Percentiles rank a stretch among this genome's conserved stretches.
These are phyloP conservation scores for Glaciozyma antarctica DNA, from an alignment of 768 basidiomycete genomes.

Conservation along the genomic window DNA sequence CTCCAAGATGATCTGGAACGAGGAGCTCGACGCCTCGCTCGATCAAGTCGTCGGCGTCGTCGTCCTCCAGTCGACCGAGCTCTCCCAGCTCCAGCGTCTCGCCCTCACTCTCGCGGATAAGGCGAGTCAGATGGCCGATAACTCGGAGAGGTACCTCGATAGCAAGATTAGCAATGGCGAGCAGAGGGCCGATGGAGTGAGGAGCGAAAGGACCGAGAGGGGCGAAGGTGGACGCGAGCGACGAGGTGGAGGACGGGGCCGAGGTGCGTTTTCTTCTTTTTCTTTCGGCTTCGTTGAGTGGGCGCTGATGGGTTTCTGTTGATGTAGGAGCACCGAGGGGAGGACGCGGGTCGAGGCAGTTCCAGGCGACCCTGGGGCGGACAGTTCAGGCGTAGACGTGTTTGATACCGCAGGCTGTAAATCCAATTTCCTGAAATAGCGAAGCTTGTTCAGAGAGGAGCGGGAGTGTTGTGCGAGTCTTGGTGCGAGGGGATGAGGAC, in stretches of 20 bases:
- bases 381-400: background rate
- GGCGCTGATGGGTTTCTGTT: background rate
- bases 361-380: background rate
- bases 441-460: no score
- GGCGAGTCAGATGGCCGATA: slow-evolving; percentile 72
- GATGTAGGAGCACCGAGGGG: background rate
- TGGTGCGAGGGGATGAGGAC: no score
- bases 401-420: background rate
- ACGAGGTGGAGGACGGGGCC: slow-evolving; percentile 8
- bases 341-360: background rate
- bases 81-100: slow-evolving; percentile 79
- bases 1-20: slow-evolving; percentile 98
- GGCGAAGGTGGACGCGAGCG: slow-evolving; percentile 11
- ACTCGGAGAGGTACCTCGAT: slow-evolving; percentile 57
- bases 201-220: slow-evolving; percentile 8
- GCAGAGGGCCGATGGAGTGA: slow-evolving; percentile 19
- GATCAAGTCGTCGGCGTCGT: slow-evolving; percentile 84
- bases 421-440: no score
- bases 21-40: slow-evolving; percentile 83
- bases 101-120: slow-evolving; percentile 81
- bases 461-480: no score
- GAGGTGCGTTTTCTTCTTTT: background rate
- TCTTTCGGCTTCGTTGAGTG: background rate
- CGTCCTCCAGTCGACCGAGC: slow-evolving; percentile 76
- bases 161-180: slow-evolving; percentile 23